Evolutionary conservation across 2,329 filamentous ascomycete species (phyloP).

Genomic region (Xylaria sp.): DNA sequence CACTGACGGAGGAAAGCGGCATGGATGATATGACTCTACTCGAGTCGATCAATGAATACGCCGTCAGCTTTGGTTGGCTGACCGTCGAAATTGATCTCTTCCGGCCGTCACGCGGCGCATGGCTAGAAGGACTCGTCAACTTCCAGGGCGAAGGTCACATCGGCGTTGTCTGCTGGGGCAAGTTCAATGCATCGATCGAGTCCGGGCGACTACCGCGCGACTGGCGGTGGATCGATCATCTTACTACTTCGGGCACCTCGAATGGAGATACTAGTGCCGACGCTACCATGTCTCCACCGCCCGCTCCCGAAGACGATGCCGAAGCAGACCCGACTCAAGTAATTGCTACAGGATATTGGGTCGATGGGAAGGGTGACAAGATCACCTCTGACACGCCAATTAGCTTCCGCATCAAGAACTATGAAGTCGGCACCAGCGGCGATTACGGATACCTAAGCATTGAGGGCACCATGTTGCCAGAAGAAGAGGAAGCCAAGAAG

Average conservation of each 20-base stretch:
- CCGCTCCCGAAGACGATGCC: constrained; percentile 29
- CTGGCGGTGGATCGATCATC: constrained; percentile 74
- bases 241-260: constrained; percentile 31
- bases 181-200: constrained; percentile 87
- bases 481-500: constrained; percentile 58
- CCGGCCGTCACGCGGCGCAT: constrained; percentile 65
- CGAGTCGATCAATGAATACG: constrained; percentile 70
- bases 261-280: constrained; percentile 29
- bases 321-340: constrained; percentile 43
- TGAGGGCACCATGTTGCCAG: constrained; percentile 77
- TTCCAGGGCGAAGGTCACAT: constrained; percentile 85
- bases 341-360: constrained; percentile 66
- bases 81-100: constrained; percentile 84
- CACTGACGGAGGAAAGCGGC: constrained; percentile 44
- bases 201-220: constrained; percentile 65
- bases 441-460: constrained; percentile 77
- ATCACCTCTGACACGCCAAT: constrained; percentile 60
- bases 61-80: constrained; percentile 79
- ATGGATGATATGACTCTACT: constrained; percentile 41
- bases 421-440: constrained; percentile 71
- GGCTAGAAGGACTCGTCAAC: constrained; percentile 76
- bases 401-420: constrained; percentile 75
- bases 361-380: constrained; percentile 62
- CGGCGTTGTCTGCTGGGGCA: constrained; percentile 81
- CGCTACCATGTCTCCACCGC: constrained; percentile 34